phyloP scores from a whole-genome alignment of 495 filamentous ascomycete species.

The Acidomyces sp. region DNA sequence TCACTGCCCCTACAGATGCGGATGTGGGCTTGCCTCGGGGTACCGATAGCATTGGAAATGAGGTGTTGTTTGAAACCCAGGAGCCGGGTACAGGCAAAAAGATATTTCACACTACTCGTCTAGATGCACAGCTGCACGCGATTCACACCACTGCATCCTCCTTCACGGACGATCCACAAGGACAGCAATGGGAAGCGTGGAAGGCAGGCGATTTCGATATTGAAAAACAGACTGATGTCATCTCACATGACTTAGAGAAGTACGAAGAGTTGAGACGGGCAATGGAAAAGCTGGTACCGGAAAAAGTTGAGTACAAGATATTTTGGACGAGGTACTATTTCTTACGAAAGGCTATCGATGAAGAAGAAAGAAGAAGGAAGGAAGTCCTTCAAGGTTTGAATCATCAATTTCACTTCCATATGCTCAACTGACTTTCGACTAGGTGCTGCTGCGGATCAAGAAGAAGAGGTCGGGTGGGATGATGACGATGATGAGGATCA shows the following conservation, averaged over 20 bases:
- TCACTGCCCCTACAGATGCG: constrained; percentile 33
- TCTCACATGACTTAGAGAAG: constrained; percentile 69
- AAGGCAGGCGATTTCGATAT: constrained; percentile 62
- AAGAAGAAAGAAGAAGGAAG: constrained; percentile 79
- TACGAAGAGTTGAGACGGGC: constrained; percentile 77
- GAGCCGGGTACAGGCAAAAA: constrained; percentile 68
- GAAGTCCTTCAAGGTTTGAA: constrained; percentile 85
- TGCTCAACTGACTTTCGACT: not conserved
- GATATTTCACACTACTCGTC: constrained; percentile 83
- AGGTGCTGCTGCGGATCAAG: constrained; percentile 42
- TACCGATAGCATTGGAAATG: constrained; percentile 6
- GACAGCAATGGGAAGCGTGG: constrained; percentile 63
- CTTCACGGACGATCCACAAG: constrained; percentile 70
- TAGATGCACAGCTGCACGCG: constrained; percentile 91
- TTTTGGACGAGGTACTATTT: constrained; percentile 98
- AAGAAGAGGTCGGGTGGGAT: constrained; percentile 76
- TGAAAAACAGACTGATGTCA: constrained; percentile 73
- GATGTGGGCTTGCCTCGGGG: constrained; percentile 21
- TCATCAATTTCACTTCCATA: constrained; percentile 13
- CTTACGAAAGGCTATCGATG: constrained; percentile 82
- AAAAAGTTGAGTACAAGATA: constrained; percentile 67
- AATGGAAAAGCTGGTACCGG: constrained; percentile 94
- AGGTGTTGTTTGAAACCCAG: constrained; percentile 80
- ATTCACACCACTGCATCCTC: constrained; percentile 77
- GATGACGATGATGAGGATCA: constrained; percentile 57